phyloP scores from a whole-genome alignment of 2,329 filamentous ascomycete genomes.

The Talaromyces sp. region DNA sequence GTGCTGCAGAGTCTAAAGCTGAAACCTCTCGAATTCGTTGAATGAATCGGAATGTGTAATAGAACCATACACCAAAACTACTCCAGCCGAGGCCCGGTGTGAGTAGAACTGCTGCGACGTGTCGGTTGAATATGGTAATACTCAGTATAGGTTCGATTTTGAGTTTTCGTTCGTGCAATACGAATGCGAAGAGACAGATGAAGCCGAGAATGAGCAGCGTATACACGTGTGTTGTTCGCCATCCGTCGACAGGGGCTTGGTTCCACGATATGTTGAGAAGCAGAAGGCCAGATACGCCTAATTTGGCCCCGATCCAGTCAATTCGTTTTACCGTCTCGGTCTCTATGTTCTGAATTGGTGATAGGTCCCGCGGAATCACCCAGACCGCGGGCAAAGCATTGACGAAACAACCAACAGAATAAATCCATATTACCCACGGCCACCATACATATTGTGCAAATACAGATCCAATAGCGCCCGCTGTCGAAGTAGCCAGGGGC shows the following conservation, averaged over 20 bases:
- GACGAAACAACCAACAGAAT: constrained; percentile 38
- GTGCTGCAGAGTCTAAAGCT: constrained; percentile 30
- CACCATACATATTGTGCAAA: constrained; percentile 47
- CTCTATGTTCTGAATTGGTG: background rate
- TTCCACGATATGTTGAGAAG: constrained; percentile 56
- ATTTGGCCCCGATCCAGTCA: constrained; percentile 4
- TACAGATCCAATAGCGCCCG: constrained; percentile 37
- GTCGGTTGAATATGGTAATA: constrained; percentile 13
- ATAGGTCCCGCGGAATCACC: background rate
- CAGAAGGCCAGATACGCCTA: constrained; percentile 49
- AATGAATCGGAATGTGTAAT: constrained; percentile 38
- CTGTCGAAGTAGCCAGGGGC: constrained; percentile 38
- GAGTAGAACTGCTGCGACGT: constrained; percentile 35
- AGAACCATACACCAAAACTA: constrained; percentile 43
- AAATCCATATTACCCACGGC: constrained; percentile 51
- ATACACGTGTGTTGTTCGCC: constrained; percentile 45
- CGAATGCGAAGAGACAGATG: constrained; percentile 31
- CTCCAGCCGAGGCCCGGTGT: constrained; percentile 44
- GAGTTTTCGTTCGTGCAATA: constrained; percentile 7
- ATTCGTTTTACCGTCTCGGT: background rate
- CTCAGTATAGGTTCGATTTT: constrained; percentile 10
- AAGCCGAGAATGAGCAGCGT: constrained; percentile 45
- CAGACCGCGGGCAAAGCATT: constrained; percentile 25
- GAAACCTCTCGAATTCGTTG: constrained; percentile 25
- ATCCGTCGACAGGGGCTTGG: constrained; percentile 47